Evolutionary conservation across 768 basidiomycete species (phyloP), one percentile per base, ranked within the genome.

Genomic region (Calocybe cyanea): DNA sequence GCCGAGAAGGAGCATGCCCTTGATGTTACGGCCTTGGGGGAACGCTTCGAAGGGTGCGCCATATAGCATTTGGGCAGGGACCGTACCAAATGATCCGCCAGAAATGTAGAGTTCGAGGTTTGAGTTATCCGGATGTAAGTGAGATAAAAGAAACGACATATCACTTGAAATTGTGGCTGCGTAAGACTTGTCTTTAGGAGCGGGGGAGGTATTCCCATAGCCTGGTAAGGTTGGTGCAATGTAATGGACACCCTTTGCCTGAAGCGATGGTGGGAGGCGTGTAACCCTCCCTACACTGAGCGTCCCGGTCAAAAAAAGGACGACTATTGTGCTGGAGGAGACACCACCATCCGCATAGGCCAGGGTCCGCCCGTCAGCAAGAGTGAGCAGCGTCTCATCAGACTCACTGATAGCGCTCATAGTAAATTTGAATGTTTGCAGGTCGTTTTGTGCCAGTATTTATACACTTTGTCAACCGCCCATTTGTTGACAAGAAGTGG

Each of bases 81-180:
- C 63, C 4, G 68, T 72, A 15, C 76, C 77, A 45, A 69, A 74
- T 1, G 74, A 77, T n/a, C 72, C 72, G 3, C 75, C 76, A 2
- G 65, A 49, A 46, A 78, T 45, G 57, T 74, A 76, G 32, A 73
- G 63, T 32, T 56, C 58, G 36, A 75, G 59, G 11, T 65, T 45
- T 18, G 56, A 48, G 3, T 48, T 47, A 20, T 66, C 54, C 0
- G 71, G 67, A 44, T 75, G 67, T 41, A 75, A 58, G 48, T 72
- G 67, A 18, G 58, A 54, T 28, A 77, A 59, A 23, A 77, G 59
- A 15, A 63, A 58, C 4, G 65, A 64, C 50, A 68, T 64, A 48
- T 73, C 73, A 41, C 54, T 41, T 25, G 58, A 53, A 32, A 76
- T 59, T 19, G 63, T 62, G 31, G 61, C 57, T 31, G 65, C 54